Evolutionary conservation across 257 asterid genomes (phyloP), one percentile per base, ranked within the genome.

Genomic region (Galeopsis tetrahit): DNA sequence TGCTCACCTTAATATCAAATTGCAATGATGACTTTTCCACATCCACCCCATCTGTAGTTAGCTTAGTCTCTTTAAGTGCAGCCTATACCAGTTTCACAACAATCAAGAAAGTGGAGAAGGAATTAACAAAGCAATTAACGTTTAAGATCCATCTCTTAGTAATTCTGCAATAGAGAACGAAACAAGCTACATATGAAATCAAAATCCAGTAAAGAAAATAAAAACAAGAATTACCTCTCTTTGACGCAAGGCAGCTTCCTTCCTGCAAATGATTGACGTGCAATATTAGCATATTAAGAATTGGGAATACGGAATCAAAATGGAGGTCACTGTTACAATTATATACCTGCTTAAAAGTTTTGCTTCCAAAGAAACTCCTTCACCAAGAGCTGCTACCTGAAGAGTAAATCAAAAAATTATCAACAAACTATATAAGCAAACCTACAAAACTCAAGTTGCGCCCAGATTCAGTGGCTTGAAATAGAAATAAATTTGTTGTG

Each of bases 311-410:
- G 68, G 79, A 61, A 73, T 61, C 75, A 77, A 28, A 58, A 56
- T 46, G 71, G 58, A 78, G 73, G 70, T 44, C 17, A 60, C 49
- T 74, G 75, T 72, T 59, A 73, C 46, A 55, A 75, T 63, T 31
- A 10, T 65, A 55, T 80, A 89, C 97, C 99, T 91, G 97, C 91
- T 91, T 79, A 94, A 78, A 71, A 91, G 86, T 75, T 94, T 94
- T 75, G 97, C 96, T 88, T 94, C 98, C 85, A 94, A 76, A 35
- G 97, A 94, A 75, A 89, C 94, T 72, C 97, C 98, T 88, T 91
- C 96, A 70, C 97, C 97, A 46, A 94, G 90, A 75, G 96, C 83
- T 72, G 99, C 95, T 77, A 94, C 99, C 98, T 93, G 84, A 80
- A 59, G 82, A 71, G 79, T 66, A 75, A 6, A 64, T 52, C 57